phyloP scores from a whole-genome alignment of 352 stramenopile genomes.

The Plasmopara viticola region DNA sequence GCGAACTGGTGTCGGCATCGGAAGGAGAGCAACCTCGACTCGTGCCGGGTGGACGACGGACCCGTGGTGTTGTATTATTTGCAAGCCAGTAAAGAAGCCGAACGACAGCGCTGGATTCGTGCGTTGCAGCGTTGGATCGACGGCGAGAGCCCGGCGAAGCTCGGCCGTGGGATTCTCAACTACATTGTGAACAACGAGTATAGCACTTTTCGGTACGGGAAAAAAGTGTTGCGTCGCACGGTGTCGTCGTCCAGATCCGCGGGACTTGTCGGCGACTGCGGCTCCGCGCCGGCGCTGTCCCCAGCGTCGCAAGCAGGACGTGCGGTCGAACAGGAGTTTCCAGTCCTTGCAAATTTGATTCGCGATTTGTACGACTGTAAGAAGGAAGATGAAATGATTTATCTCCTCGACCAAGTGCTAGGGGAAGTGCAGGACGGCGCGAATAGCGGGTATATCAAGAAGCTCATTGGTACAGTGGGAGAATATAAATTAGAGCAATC shows the following conservation, averaged over 20 bases:
- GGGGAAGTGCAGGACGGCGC: constrained; percentile 68
- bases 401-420: constrained; percentile 76
- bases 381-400: constrained; percentile 74
- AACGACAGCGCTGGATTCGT: constrained; percentile 68
- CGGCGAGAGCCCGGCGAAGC: constrained; percentile 39
- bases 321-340: constrained; percentile 60
- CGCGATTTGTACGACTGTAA: constrained; percentile 71
- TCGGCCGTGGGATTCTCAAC: constrained; percentile 54
- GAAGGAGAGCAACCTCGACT: constrained; percentile 55
- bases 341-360: constrained; percentile 67
- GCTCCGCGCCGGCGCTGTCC: constrained; percentile 22
- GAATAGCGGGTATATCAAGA: constrained; percentile 60
- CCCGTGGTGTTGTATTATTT: constrained; percentile 65
- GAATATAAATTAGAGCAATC: constrained; percentile 62
- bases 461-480: constrained; percentile 60
- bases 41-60: constrained; percentile 16
- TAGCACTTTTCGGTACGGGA: constrained; percentile 51
- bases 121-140: constrained; percentile 71
- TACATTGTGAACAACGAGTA: constrained; percentile 79
- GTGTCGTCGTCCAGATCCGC: constrained; percentile 15
- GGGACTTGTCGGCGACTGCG: constrained; percentile 16
- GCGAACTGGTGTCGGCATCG: constrained; percentile 33
- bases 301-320: constrained; percentile 47
- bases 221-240: constrained; percentile 31
- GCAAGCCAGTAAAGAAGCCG: constrained; percentile 48